Conservation (phyloP, 305 asterid species). For the Striga hermonthica region DNA sequence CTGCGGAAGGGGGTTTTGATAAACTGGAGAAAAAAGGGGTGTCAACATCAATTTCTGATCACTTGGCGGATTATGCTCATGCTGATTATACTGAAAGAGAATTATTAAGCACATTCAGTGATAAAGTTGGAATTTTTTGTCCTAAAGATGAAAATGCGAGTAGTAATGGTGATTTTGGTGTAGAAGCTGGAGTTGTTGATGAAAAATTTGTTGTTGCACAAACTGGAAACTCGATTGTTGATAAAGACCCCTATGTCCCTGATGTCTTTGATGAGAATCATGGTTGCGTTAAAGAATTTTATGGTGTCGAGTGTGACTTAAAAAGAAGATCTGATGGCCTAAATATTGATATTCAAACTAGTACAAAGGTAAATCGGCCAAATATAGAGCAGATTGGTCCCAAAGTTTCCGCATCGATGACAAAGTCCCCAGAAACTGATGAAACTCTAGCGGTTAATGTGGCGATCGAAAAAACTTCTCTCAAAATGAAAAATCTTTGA, state of each 20-base stretch:
- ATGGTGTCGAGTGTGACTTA: background rate
- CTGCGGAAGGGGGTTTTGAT: conserved; percentile 23
- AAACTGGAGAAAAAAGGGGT: conserved; percentile 32
- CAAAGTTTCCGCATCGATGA: background rate
- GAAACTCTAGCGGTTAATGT: too few relatives aligned
- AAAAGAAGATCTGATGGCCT: conserved; percentile 16
- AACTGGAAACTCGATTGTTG: conserved; percentile 31
- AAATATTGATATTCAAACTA: conserved; percentile 24
- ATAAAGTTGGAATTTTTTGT: conserved; percentile 8
- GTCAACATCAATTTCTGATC: conserved; percentile 29
- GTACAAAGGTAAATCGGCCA: conserved; percentile 24
- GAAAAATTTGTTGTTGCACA: conserved; percentile 29
- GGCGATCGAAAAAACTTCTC: too few relatives aligned
- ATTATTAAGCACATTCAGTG: conserved; percentile 17
- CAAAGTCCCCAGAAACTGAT: too few relatives aligned
- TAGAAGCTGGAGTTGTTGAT: conserved; percentile 16
- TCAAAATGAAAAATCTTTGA: too few relatives aligned
- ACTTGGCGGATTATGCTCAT: conserved; percentile 11
- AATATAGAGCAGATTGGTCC: conserved; percentile 2
- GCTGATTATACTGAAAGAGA: conserved; percentile 7
- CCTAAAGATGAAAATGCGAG: conserved; percentile 8
- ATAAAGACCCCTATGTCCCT: conserved; percentile 29
- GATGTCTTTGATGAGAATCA: conserved; percentile 8
- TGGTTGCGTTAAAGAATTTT: too few relatives aligned
- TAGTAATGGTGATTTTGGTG: background rate